Conservation (phyloP, 2,329 filamentous ascomycete species). For the Hypoxylon sp. region DNA sequence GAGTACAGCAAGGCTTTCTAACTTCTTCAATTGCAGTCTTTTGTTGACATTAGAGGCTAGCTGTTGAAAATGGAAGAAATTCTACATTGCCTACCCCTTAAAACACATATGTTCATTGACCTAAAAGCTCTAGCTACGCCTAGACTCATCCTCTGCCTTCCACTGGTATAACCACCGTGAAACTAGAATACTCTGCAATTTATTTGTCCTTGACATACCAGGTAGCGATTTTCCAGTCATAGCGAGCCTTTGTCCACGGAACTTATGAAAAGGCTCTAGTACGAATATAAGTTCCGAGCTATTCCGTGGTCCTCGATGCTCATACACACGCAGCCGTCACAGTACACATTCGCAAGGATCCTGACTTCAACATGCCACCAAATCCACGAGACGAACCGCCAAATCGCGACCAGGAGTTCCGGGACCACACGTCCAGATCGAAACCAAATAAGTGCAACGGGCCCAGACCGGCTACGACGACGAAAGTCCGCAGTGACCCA, state of each 20-base stretch:
- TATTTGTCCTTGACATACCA: conserved; percentile 8
- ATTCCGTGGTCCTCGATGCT: neutral
- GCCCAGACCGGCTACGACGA: conserved; percentile 5
- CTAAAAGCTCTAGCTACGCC: conserved; percentile 8
- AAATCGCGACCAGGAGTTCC: neutral
- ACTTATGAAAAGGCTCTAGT: neutral
- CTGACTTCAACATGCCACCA: conserved; percentile 18
- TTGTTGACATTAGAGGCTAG: neutral
- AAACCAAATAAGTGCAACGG: neutral
- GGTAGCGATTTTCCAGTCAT: neutral
- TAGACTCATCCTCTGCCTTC: neutral
- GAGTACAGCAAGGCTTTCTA: neutral
- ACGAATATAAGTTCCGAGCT: conserved; percentile 5
- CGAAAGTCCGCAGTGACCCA: conserved; percentile 18
- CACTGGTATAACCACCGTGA: neutral
- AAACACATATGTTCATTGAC: conserved; percentile 3
- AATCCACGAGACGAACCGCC: neutral
- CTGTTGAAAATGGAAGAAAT: neutral
- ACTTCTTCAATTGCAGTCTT: neutral
- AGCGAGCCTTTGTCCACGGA: conserved; percentile 15
- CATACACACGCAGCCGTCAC: neutral
- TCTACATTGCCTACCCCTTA: too few species aligned
- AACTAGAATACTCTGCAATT: conserved; percentile 22
- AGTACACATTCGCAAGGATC: neutral
- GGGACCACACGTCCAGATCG: neutral